phyloP scores from a whole-genome alignment of 208 protist species.

The Crithidia expoeki region DNA sequence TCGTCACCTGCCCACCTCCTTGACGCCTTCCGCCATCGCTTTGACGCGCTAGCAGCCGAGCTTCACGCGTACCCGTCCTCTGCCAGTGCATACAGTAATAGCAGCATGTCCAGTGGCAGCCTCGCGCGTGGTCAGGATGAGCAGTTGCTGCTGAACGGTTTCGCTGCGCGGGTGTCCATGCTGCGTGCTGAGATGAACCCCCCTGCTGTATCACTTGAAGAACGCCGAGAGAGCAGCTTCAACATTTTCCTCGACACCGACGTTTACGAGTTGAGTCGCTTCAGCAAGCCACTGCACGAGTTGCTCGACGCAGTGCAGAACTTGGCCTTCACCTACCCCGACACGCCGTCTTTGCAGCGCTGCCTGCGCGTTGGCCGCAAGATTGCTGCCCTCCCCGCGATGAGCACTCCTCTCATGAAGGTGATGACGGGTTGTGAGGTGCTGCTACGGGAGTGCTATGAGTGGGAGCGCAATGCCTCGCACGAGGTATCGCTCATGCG shows the following conservation, averaged over 20 bases:
- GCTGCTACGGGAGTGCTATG: slow-evolving; percentile 92
- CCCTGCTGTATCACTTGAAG: slow-evolving; percentile 43
- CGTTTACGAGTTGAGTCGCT: slow-evolving; percentile 73
- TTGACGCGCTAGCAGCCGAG: slow-evolving; percentile 70
- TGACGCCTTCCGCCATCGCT: slow-evolving; percentile 55
- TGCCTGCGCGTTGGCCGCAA: slow-evolving; percentile 79
- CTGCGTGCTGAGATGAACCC: slow-evolving; percentile 41
- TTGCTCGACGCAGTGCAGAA: slow-evolving; percentile 63
- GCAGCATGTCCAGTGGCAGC: not conserved
- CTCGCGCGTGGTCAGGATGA: slow-evolving; percentile 39
- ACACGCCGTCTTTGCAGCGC: slow-evolving; percentile 89
- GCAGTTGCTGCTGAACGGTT: slow-evolving; percentile 78
- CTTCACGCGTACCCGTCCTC: slow-evolving; percentile 39
- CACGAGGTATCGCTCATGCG: slow-evolving; percentile 87
- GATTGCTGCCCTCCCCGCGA: slow-evolving; percentile 86
- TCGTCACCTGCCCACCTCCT: slow-evolving; percentile 31
- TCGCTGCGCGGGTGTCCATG: slow-evolving; percentile 61
- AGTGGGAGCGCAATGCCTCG: slow-evolving; percentile 96
- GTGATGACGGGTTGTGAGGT: slow-evolving; percentile 95
- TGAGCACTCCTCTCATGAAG: slow-evolving; percentile 93
- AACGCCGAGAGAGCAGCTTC: slow-evolving; percentile 62
- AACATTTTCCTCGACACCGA: slow-evolving; percentile 93
- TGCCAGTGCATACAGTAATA: not conserved
- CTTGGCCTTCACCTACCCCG: slow-evolving; percentile 89
- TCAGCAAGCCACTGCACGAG: slow-evolving; percentile 67